phyloP scores from a whole-genome alignment of 2,329 filamentous ascomycete species.

The Arthrobotrys sinensis region DNA sequence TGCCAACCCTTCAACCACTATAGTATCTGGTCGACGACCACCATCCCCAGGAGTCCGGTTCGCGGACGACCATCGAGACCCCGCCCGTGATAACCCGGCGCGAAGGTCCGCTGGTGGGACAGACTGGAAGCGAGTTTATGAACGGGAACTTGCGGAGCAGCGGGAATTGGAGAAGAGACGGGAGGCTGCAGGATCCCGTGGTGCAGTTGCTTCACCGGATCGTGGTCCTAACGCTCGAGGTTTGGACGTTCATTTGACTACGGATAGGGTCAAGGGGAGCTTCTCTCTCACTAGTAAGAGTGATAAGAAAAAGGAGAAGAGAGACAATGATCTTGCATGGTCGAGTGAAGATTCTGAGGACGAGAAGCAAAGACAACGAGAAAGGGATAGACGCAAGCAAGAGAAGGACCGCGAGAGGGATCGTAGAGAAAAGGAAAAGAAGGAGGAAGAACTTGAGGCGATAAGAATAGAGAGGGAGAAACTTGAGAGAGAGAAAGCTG shows the following conservation, averaged over 20 bases:
- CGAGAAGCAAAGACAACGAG: constrained; percentile 32
- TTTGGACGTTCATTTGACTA: constrained; percentile 45
- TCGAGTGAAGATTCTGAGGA: constrained; percentile 47
- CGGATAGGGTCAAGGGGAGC: constrained; percentile 42
- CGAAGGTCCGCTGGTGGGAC: constrained; percentile 34
- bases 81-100: constrained; percentile 40
- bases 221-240: constrained; percentile 39
- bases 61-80: constrained; percentile 38
- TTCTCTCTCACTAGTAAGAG: constrained; percentile 40
- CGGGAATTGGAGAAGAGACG: constrained; percentile 32
- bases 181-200: constrained; percentile 17
- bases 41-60: constrained; percentile 55
- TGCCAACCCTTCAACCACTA: constrained; percentile 26
- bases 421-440: constrained; percentile 24
- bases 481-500: constrained; percentile 10
- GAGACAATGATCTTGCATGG: constrained; percentile 46
- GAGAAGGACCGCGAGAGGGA: constrained; percentile 37
- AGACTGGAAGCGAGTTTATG: constrained; percentile 51
- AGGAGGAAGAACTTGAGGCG: constrained; percentile 22
- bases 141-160: constrained; percentile 48
- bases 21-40: constrained; percentile 55
- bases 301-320: constrained; percentile 50
- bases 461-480: constrained; percentile 23
- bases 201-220: constrained; percentile 2
- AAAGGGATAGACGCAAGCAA: constrained; percentile 24